A percentile compares a stretch with the other conserved stretches of the same genome.
These are phyloP conservation scores for Fonsecaea nubica DNA, from an alignment of 2,329 filamentous ascomycete species.

Conservation along the genomic window DNA sequence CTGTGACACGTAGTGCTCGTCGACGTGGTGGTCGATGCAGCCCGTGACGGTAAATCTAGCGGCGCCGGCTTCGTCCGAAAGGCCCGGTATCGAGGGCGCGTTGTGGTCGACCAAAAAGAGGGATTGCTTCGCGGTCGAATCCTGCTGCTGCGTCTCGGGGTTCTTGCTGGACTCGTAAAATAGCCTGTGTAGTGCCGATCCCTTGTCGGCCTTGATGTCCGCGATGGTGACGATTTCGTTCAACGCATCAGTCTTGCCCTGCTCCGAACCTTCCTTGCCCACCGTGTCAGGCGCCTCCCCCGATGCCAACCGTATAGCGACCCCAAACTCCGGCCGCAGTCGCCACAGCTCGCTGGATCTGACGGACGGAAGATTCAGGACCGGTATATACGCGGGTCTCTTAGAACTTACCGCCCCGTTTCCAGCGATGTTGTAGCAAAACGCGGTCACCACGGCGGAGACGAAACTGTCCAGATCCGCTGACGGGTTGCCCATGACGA, in stretches of 20 bases:
- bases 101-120: slow-evolving; percentile 55
- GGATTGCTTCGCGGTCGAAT: slow-evolving; percentile 15
- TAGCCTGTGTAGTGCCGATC: slow-evolving; percentile 9
- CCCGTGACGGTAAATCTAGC: slow-evolving; percentile 54
- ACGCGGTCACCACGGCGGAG: slow-evolving; percentile 66
- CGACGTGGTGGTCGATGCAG: slow-evolving; percentile 68
- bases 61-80: slow-evolving; percentile 47
- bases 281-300: slow-evolving; percentile 50
- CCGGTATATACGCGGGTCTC: slow-evolving; percentile 58
- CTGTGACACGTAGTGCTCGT: slow-evolving; percentile 60
- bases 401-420: slow-evolving; percentile 37
- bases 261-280: slow-evolving; percentile 40
- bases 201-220: slow-evolving; percentile 43
- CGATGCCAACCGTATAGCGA: slow-evolving; percentile 59
- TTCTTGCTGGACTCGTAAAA: slow-evolving; percentile 10
- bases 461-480: slow-evolving; percentile 69
- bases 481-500: slow-evolving; percentile 54
- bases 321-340: slow-evolving; percentile 65
- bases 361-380: slow-evolving; percentile 63
- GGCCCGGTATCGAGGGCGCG: slow-evolving; percentile 46
- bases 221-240: slow-evolving; percentile 51
- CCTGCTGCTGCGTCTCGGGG: neutral
- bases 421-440: slow-evolving; percentile 54
- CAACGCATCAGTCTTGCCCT: slow-evolving; percentile 30
- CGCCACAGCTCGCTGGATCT: slow-evolving; percentile 55